phyloP scores from a whole-genome alignment of 495 filamentous ascomycete genomes.

The Penicillium mononematosum region DNA sequence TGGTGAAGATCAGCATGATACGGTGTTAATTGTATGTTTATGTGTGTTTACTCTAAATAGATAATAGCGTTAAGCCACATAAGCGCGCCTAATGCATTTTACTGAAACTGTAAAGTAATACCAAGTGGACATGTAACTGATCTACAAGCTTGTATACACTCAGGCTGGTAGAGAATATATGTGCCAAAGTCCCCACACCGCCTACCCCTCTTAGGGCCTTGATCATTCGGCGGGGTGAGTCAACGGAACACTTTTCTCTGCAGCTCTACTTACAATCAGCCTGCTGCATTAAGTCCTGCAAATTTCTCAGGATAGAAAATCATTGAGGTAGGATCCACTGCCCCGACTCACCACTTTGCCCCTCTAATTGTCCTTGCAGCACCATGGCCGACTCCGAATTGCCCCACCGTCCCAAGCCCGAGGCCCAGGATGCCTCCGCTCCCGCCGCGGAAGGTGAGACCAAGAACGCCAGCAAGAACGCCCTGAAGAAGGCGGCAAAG shows the following conservation, averaged over 20 bases:
- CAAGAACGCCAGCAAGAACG: conserved; percentile 59
- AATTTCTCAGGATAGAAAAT: conserved; percentile 19
- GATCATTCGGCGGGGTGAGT: conserved; percentile 37
- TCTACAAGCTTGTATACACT: background rate
- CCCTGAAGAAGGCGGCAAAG: conserved; percentile 65
- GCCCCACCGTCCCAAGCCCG: conserved; percentile 49
- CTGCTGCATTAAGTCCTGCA: conserved; percentile 7
- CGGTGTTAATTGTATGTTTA: conserved; percentile 1
- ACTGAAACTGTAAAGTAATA: background rate
- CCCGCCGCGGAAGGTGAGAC: conserved; percentile 38
- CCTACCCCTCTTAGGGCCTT: conserved; percentile 43
- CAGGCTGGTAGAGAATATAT: conserved; percentile 6
- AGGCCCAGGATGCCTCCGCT: conserved; percentile 36
- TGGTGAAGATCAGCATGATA: background rate
- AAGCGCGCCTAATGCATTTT: background rate
- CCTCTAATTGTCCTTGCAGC: conserved; percentile 18
- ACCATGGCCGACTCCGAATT: conserved; percentile 50
- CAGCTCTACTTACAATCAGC: conserved; percentile 10
- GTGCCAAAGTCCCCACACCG: background rate
- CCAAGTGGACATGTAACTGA: background rate
- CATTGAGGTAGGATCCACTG: conserved; percentile 19
- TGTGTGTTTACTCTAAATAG: background rate
- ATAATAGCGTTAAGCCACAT: background rate
- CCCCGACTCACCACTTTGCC: background rate
- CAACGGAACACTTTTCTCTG: conserved; percentile 22